Evolutionary conservation across 2,329 filamentous ascomycete genomes (phyloP), one percentile per base, ranked within the genome.

Genomic region (Dactylellina haptotyla): DNA sequence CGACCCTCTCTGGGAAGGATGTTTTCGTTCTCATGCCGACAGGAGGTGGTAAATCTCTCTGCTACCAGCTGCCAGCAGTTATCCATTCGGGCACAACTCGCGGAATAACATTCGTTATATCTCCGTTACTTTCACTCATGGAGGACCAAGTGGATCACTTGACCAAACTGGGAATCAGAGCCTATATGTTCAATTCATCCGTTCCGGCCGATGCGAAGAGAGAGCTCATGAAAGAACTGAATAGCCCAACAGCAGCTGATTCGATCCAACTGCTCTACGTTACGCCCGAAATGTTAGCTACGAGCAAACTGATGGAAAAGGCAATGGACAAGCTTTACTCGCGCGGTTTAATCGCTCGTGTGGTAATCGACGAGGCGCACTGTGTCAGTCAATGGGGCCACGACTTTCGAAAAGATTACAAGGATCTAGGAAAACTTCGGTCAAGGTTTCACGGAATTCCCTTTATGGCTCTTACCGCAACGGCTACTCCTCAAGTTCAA

Each of bases 321-420:
- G 86, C 84, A 1, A 84, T 99, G 75, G 82, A 87, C 57, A 84
- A 83, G 1, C 84, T 99, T n/a, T 86, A 97, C 80, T 81, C 81
- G 12, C 87, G 87, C 56, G 83, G 85, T 2, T 91, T 89, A 77
- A 87, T 99, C 58, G 94, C 96, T 14, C 88, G 95, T 25, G 87
- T 99, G 53, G 95, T 99, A 59, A 96, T 99, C 75, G 95, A 99
- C 77, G 96, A 99, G 82, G 95, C 95, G n/a, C 95, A 99, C 80
- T 99, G 95, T 80, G 94, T 99, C 25, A 98, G 95, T 80, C 93
- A 99, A 83, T 99, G 95, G 95, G 95, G 95, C 0, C 95, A 99
- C 77, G 95, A 99, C 80, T 99, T 99, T 80, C 88, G 96, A 48
- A 94, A 93, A 0, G 94, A 98, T 80, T 99, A 99, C 83, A 97